Evolutionary conservation across 2,329 filamentous ascomycete genomes (phyloP).

Genomic region (Capronia americana): DNA sequence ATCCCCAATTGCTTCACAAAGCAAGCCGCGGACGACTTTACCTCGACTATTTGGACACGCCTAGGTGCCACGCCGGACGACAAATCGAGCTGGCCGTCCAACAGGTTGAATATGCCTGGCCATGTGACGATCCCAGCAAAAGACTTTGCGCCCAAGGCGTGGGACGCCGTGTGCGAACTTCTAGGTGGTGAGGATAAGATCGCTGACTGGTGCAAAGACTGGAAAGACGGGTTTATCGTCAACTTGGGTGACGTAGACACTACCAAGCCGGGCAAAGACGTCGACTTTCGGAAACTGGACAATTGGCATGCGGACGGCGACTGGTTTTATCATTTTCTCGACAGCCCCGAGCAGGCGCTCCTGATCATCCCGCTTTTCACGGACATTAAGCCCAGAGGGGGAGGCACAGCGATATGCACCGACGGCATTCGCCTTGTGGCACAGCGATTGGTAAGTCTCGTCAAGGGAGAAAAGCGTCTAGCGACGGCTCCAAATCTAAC

Average conservation of each 20-base stretch:
- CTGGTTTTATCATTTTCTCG: constrained; percentile 74
- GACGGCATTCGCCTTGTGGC: too few species aligned
- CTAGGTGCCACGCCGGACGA: too few species aligned
- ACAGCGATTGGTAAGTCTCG: too few species aligned
- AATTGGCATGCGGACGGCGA: constrained; percentile 68
- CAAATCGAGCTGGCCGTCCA: too few species aligned
- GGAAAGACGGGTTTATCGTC: constrained; percentile 72
- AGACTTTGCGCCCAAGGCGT: constrained; percentile 69
- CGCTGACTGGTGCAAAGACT: constrained; percentile 52
- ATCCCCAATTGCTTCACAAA: too few species aligned
- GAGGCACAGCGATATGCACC: constrained; percentile 70
- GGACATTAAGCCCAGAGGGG: constrained; percentile 65
- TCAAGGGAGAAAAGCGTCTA: constrained; percentile 5
- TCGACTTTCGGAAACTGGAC: constrained; percentile 59
- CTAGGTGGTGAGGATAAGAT: constrained; percentile 68
- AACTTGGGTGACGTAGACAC: constrained; percentile 73
- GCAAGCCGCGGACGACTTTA: too few species aligned
- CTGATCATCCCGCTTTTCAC: constrained; percentile 72
- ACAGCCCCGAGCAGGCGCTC: constrained; percentile 71
- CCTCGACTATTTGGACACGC: too few species aligned
- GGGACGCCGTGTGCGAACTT: constrained; percentile 70
- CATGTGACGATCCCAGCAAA: too few species aligned
- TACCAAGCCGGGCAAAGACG: constrained; percentile 55
- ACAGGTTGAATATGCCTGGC: too few species aligned
- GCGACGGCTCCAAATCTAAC: not conserved